These are phyloP conservation scores for Rhipidocladum racemiflorum DNA, from an alignment of 176 grass and related monocot species.

Conservation along the genomic window DNA sequence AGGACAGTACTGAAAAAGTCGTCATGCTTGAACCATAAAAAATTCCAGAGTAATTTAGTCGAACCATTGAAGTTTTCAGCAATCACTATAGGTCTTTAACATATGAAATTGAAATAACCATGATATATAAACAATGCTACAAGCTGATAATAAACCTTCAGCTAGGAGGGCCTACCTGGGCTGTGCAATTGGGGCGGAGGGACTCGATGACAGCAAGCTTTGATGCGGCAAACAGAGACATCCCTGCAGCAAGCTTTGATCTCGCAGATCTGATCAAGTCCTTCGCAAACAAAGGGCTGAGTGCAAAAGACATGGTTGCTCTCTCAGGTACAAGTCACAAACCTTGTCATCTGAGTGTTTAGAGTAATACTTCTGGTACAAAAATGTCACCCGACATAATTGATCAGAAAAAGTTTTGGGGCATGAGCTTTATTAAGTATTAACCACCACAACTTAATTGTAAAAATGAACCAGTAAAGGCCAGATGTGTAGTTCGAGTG, in stretches of 20 bases:
- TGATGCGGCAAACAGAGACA: conserved; percentile 48
- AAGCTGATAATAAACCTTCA: conserved; percentile 7
- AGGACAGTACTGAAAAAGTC: background rate
- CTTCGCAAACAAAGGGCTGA: conserved; percentile 54
- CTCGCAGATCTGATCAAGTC: conserved; percentile 40
- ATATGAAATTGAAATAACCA: background rate
- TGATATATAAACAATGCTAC: background rate
- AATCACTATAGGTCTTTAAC: background rate
- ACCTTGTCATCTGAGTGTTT: background rate
- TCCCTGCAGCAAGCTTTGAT: conserved; percentile 34
- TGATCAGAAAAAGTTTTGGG: background rate
- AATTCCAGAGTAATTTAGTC: background rate
- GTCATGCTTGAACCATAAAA: background rate
- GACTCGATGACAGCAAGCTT: conserved; percentile 55
- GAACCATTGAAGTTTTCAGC: background rate
- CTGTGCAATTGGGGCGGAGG: conserved; percentile 43
- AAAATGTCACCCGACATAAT: background rate
- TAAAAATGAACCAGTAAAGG: background rate
- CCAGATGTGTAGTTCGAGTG: background rate
- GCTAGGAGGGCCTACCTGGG: conserved; percentile 65
- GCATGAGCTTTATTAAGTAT: background rate
- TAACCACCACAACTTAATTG: background rate
- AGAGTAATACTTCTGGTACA: background rate
- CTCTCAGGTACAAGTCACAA: conserved; percentile 47
- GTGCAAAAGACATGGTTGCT: conserved; percentile 54